Base-by-base conservation (phyloP, 805 yeast genomes). In the Dipodascus albidus region DNA sequence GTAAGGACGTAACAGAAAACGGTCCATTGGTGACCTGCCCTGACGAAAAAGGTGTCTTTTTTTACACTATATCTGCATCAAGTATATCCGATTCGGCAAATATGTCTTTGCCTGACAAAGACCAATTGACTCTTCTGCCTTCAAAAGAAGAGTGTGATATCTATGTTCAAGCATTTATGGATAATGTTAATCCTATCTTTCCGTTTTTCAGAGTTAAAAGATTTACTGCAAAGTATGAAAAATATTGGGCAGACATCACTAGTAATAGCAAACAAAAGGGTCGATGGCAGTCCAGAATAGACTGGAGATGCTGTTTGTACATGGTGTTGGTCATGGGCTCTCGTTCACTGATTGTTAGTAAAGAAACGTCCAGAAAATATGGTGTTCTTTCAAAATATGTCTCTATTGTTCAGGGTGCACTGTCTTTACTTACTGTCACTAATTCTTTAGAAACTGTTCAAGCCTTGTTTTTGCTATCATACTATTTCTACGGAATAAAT, bases 371-470 rank as follows among this genome's bases (percentile, higher is more conserved):
- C 20, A 4, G 44, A 4, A 38, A 38, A 17, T 38, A 6, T 19
- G 44, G 44, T 14, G 17, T 17, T 38, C 44, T 38, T 17, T 38
- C 44, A 6, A 38, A 38, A 38, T 38, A 38, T 38, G 44, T 17
- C 6, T 38, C 44, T 4, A 17, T 38, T 4, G 44, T 38, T 11
- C 44, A 38, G 15, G 44, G 44, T 14, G 44, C 44, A 14, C 20
- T 38, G 14, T 38, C 44, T 4, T 6, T 38, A 6, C 15, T 38
- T 4, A 17, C 44, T 19, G 44, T 38, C 20, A 38, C 44, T 6
- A 38, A 38, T 8, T 33, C 54, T 9, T 24, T 53, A 21, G 20
- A 44, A 15, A 52, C 48, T 48, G 55, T 53, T 9, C 55, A 53
- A 24, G 55, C 55, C 17, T 47, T 53, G 50, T 38, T 53, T n/a